Conservation (phyloP, 371 early-diverging fungal genomes). For the Nematocida sp. region DNA sequence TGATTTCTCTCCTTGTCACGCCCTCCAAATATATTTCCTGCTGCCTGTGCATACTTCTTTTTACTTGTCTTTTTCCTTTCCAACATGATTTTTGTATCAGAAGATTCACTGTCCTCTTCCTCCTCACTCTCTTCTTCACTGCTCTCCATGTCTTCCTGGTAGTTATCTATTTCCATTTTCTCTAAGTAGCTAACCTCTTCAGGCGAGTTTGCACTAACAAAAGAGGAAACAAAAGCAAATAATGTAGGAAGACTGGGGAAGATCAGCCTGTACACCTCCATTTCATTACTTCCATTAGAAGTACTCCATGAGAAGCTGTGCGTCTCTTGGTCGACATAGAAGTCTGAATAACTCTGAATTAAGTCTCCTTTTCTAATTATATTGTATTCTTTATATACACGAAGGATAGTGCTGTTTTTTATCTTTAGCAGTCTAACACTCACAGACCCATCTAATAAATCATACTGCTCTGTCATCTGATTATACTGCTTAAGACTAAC, state of each 20-base stretch:
- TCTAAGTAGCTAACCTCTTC: constrained; percentile 51
- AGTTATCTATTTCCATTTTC: constrained; percentile 62
- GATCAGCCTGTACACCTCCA: constrained; percentile 60
- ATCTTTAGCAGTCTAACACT: constrained; percentile 15
- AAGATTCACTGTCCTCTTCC: constrained; percentile 27
- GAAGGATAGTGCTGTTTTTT: constrained; percentile 43
- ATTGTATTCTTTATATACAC: constrained; percentile 64
- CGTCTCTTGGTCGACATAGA: constrained; percentile 69
- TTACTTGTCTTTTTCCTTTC: constrained; percentile 3
- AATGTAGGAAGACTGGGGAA: constrained; percentile 63
- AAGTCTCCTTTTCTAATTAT: constrained; percentile 66
- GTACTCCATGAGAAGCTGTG: constrained; percentile 70
- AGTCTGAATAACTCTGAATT: constrained; percentile 65
- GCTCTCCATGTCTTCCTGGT: constrained; percentile 57
- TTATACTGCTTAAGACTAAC: constrained; percentile 16
- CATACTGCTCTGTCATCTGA: constrained; percentile 6
- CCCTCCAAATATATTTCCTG: constrained; percentile 51
- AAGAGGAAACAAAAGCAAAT: constrained; percentile 68
- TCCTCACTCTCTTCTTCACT: constrained; percentile 6
- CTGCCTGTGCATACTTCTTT: constrained; percentile 49
- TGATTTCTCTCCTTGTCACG: constrained; percentile 61
- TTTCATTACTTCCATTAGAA: constrained; percentile 43
- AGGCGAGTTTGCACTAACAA: constrained; percentile 54
- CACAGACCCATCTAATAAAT: constrained; percentile 6
- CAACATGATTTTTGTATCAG: neutral